Evolutionary conservation across 208 protist species (phyloP).

Genomic region (Acanthamoeba royreba): DNA sequence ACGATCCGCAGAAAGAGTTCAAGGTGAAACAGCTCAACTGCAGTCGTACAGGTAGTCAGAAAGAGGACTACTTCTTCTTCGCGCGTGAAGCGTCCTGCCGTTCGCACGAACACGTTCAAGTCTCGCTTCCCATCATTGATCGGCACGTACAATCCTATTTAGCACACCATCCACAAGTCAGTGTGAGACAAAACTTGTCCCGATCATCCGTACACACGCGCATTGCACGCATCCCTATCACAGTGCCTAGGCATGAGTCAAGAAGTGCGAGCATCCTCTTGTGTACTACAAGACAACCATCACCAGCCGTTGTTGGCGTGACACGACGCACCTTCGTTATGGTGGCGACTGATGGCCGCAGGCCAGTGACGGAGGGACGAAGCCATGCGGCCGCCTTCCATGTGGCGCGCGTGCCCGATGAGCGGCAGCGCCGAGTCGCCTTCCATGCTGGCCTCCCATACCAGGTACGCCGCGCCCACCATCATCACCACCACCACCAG

Average conservation of each 20-base stretch:
- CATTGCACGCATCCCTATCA: too few relatives aligned
- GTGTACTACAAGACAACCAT: not conserved
- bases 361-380: slow-evolving; percentile 22
- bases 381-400: not conserved
- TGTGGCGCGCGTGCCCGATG: not conserved
- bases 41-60: not conserved
- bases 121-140: not conserved
- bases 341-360: not conserved
- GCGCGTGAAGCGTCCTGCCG: not conserved
- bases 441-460: slow-evolving; percentile 8
- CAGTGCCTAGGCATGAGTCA: too few relatives aligned
- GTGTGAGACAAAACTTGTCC: too few relatives aligned
- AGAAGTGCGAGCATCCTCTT: not conserved
- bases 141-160: slow-evolving; percentile 7
- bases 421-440: not conserved
- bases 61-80: not conserved
- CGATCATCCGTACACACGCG: too few relatives aligned
- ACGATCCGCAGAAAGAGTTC: not conserved
- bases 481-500: not conserved
- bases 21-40: too few relatives aligned
- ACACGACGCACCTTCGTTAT: not conserved
- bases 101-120: not conserved
- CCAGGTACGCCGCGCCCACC: not conserved
- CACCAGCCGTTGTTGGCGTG: not conserved
- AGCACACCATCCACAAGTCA: too few relatives aligned